These are phyloP conservation scores for Mortierella antarctica DNA, from an alignment of 192 early-diverging fungal genomes.

Conservation along the genomic window DNA sequence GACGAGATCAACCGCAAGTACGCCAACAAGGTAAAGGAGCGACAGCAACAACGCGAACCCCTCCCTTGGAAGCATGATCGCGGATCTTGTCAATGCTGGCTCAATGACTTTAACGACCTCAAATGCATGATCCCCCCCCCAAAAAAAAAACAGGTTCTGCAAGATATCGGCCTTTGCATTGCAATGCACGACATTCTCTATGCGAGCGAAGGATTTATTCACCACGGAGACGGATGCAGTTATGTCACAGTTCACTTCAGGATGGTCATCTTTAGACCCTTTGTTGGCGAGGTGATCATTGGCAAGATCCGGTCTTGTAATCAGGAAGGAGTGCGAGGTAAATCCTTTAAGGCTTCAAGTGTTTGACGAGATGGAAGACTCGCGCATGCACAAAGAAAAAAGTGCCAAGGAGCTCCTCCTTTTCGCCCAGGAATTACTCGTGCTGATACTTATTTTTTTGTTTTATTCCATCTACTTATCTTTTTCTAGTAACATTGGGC, in stretches of 20 bases:
- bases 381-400: background rate
- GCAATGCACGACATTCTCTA: conserved; percentile 82
- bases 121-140: too few species aligned
- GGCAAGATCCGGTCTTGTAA: conserved; percentile 82
- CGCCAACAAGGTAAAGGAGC: conserved; percentile 81
- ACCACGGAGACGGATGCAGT: conserved; percentile 84
- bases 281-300: conserved; percentile 85
- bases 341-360: background rate
- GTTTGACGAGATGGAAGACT: background rate
- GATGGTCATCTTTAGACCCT: conserved; percentile 91
- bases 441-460: background rate
- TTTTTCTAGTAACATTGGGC: conserved; percentile 74
- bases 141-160: conserved; percentile 67
- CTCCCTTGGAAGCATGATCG: background rate
- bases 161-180: conserved; percentile 93
- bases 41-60: background rate
- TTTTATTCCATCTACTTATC: background rate
- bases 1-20: conserved; percentile 94
- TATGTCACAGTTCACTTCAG: conserved; percentile 86
- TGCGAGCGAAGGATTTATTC: conserved; percentile 87
- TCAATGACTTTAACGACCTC: background rate
- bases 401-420: background rate
- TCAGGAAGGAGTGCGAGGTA: conserved; percentile 78
- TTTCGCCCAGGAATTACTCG: background rate
- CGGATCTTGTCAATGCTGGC: background rate